Conservation (phyloP, 192 early-diverging fungal species). For the Coemansia sp. region DNA sequence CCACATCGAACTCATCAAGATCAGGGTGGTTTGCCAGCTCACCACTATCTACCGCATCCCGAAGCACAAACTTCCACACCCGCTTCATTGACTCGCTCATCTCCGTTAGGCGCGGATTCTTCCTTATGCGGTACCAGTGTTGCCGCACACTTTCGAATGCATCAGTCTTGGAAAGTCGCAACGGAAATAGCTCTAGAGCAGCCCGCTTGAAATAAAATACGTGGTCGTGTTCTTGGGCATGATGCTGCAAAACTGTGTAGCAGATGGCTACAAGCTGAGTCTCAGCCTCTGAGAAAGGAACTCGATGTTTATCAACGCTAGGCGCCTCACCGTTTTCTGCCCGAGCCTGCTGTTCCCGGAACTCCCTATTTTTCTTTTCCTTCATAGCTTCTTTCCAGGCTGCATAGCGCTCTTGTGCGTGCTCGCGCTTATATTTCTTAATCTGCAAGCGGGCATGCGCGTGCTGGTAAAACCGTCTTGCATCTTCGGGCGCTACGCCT, state of each 20-base stretch:
- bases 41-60: slow-evolving; percentile 26
- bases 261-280: slow-evolving; percentile 11
- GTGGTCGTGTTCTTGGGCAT: slow-evolving; percentile 25
- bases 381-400: background rate
- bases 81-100: slow-evolving; percentile 1
- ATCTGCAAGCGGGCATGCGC: background rate
- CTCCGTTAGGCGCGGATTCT: background rate
- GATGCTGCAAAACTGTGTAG: slow-evolving; percentile 16
- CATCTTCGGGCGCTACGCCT: slow-evolving; percentile 17
- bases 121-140: slow-evolving; percentile 11
- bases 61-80: slow-evolving; percentile 30
- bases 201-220: slow-evolving; percentile 7
- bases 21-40: slow-evolving; percentile 15
- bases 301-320: background rate
- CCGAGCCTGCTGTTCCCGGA: background rate
- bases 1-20: slow-evolving; percentile 18
- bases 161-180: background rate
- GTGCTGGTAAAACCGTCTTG: slow-evolving; percentile 28
- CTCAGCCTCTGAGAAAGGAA: slow-evolving; percentile 17
- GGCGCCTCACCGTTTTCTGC: background rate
- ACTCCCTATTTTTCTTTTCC: background rate
- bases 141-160: slow-evolving; percentile 19
- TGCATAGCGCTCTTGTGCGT: background rate
- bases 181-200: slow-evolving; percentile 17
- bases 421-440: background rate